A percentile compares a stretch with the other conserved stretches of the same genome.
These are phyloP conservation scores for Arthrobotrys pseudoclavata DNA, from an alignment of 2,329 filamentous ascomycete genomes.

Conservation along the genomic window DNA sequence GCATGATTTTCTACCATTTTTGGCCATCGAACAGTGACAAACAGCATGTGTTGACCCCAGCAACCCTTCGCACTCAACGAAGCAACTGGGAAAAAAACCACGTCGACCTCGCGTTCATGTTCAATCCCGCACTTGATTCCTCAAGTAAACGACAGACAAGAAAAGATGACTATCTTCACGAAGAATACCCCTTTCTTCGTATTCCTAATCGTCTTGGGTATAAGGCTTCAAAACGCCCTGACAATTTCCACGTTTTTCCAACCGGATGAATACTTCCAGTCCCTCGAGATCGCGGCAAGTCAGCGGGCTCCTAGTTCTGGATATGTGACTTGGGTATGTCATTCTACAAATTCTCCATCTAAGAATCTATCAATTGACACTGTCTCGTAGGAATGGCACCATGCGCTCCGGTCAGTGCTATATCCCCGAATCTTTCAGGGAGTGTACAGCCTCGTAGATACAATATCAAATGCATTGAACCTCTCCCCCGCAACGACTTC, in stretches of 20 bases:
- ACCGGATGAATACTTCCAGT: slow-evolving; percentile 97
- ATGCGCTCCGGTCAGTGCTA: slow-evolving; percentile 87
- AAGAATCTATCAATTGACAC: not conserved
- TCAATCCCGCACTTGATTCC: not conserved
- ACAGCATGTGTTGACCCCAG: not conserved
- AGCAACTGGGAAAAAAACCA: not conserved
- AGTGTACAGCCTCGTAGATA: slow-evolving; percentile 76
- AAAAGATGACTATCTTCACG: slow-evolving; percentile 33
- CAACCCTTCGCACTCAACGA: slow-evolving; percentile 15
- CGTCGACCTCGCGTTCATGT: slow-evolving; percentile 3
- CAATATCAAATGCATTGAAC: slow-evolving; percentile 71
- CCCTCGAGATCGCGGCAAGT: slow-evolving; percentile 95
- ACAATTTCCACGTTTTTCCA: slow-evolving; percentile 92
- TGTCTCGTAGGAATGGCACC: slow-evolving; percentile 83
- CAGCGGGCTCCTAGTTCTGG: slow-evolving; percentile 78
- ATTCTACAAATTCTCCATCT: too few relatives aligned
- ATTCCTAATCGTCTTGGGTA: slow-evolving; percentile 70
- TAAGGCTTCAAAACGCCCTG: slow-evolving; percentile 85
- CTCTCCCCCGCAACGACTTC: slow-evolving; percentile 73
- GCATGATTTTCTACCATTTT: slow-evolving; percentile 13
- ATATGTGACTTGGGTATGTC: slow-evolving; percentile 91
- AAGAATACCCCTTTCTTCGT: slow-evolving; percentile 49
- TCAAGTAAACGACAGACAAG: not conserved
- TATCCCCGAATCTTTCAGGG: slow-evolving; percentile 89
- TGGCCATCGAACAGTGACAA: not conserved